Evolutionary conservation across 805 yeast species (phyloP), one percentile per base, ranked within the genome.

Genomic region (Pichia paraexigua): DNA sequence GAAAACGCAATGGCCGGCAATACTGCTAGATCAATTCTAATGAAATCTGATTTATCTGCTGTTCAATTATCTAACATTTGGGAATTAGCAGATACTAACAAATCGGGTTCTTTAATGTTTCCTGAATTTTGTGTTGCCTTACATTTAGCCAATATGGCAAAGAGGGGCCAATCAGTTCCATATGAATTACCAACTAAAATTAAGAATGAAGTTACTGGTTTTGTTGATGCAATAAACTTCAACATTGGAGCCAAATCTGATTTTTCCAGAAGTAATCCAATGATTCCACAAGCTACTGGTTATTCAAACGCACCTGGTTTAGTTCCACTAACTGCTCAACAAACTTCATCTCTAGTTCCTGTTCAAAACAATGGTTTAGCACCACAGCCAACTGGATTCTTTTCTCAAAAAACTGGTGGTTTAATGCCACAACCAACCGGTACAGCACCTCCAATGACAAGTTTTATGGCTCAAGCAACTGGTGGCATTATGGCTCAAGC

Each of bases 91-190:
- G 98, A 92, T 63, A 84, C 95, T 2, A 86, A 83, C 59, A 85
- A 81, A 60, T 83, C 94, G 9, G 98, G 98, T 2, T 76, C 81
- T 50, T 77, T 92, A 54, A 70, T 92, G 59, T 92, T 91, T 64
- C 98, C 98, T 2, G 97, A 92, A 67, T 92, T 92, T 73, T 95
- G 95, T 17, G 73, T 92, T 57, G 90, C 96, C 18, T 81, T 92
- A 74, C 92, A 90, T 66, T 74, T 92, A 59, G 90, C 96, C 64
- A 85, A 87, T 59, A 69, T 80, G 61, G 85, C 85, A 0, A 74
- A 87, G 58, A 81, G 79, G 59, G 96, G 96, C 39, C 90, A 87
- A 58, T 72, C 83, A 10, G 73, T 91, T 54, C 97, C 98, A 3
- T 72, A 72, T 43, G 75, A 73, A 41, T 69, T 92, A 58, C 96